Base-by-base conservation (phyloP, 2,329 filamentous ascomycete genomes). In the Exophiala lecanii-corni region DNA sequence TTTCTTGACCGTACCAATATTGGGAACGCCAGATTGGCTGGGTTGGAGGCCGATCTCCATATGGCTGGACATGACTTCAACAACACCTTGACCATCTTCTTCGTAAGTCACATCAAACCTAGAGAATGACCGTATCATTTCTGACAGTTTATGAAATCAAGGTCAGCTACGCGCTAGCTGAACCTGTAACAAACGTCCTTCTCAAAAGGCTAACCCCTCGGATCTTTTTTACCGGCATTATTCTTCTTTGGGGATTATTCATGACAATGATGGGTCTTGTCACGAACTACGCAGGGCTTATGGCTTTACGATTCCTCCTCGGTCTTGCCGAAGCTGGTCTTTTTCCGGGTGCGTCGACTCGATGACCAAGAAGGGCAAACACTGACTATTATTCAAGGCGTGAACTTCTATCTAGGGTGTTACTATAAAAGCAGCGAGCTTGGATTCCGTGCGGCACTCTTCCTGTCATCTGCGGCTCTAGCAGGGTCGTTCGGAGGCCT, bases 131-230 rank as follows among this genome's bases (percentile, higher is more conserved):
- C 28, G 82, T 19, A 12, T 4, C 13, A 9, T 7, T 13, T 28
- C 15, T 15, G 25, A 17, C 13, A 21, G 19, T 30, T 19, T 13
- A 7, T 38, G 20, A 92, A 54, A 92, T 94, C 68, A 94, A 94
- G 67, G 73, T 94, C 38, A 87, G 84, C 1, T 95, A 95, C 60
- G 75, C 85, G 2, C 65, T 89, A 21, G 88, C 87, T 50, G 87
- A 91, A 55, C 67, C 65, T 0, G 55, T 88, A 26, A 88, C 86
- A 48, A 94, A 94, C 60, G 71, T 91, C 35, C 65, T 94, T 15
- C 79, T 94, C 45, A 94, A 92, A 66, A 75, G 73, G 16, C 67
- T 86, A 48, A 75, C 1, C 86, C 89, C 0, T 84, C 82, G 35
- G 65, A 88, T 41, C 94, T 94, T 60, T 80, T 94, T 47, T 84